phyloP scores from a whole-genome alignment of 2,329 filamentous ascomycete species.

The Penicillium olsonii region DNA sequence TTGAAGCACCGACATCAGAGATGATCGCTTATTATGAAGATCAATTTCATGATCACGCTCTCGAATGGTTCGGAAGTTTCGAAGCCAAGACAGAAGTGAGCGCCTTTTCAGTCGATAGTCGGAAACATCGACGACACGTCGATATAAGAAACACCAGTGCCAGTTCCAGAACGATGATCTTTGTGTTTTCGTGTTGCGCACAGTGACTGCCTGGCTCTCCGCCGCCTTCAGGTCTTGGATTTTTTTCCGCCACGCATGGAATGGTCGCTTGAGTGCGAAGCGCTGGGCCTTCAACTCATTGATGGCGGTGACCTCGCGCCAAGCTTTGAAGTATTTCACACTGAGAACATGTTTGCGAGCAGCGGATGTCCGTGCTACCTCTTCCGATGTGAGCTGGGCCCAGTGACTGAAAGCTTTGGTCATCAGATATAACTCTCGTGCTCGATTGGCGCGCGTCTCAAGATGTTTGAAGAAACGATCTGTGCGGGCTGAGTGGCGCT shows the following conservation, averaged over 20 bases:
- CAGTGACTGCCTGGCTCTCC: constrained; percentile 34
- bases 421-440: constrained; percentile 66
- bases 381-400: constrained; percentile 65
- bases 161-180: constrained; percentile 43
- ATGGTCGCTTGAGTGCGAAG: constrained; percentile 56
- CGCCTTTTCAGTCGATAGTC: constrained; percentile 44
- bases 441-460: constrained; percentile 62
- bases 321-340: constrained; percentile 68
- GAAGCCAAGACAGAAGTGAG: constrained; percentile 44
- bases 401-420: constrained; percentile 69
- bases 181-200: constrained; percentile 32
- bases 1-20: constrained; percentile 33
- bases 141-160: constrained; percentile 49
- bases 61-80: constrained; percentile 40
- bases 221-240: constrained; percentile 38
- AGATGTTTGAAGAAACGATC: constrained; percentile 57
- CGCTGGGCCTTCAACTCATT: constrained; percentile 58
- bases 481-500: constrained; percentile 48
- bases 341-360: constrained; percentile 72
- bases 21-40: constrained; percentile 28
- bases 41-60: constrained; percentile 44
- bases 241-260: constrained; percentile 55
- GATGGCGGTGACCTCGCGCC: constrained; percentile 65
- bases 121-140: constrained; percentile 46
- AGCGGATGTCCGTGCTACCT: constrained; percentile 65